Evolutionary conservation across 179 eudicot genomes (phyloP).

Genomic region (Spergularia azorica): DNA sequence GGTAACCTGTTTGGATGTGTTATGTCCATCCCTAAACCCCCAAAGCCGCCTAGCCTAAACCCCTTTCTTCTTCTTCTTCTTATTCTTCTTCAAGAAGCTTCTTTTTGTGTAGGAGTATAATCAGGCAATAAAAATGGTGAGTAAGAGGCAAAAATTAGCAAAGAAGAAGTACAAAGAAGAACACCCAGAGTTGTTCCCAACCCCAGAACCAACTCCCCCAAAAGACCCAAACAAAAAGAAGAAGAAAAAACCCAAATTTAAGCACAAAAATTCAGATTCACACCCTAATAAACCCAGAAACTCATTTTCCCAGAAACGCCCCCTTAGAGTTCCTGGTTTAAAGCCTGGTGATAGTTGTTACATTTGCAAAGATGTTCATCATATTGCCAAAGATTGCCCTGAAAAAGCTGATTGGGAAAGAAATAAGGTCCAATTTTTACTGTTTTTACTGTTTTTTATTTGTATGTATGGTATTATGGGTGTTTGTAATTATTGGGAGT

Average conservation of each 20-base stretch:
- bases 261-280: conserved; percentile 50
- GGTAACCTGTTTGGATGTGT: too few relatives aligned
- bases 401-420: conserved; percentile 73
- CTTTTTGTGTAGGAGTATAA: not conserved
- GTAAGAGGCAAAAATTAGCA: conserved; percentile 73
- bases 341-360: conserved; percentile 93
- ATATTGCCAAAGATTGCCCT: conserved; percentile 85
- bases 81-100: not conserved
- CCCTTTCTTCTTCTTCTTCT: not conserved
- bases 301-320: conserved; percentile 45
- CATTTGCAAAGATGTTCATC: conserved; percentile 74
- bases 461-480: not conserved
- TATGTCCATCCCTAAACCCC: conserved; percentile 4
- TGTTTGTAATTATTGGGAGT: not conserved
- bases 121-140: conserved; percentile 55
- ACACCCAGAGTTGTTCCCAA: conserved; percentile 70
- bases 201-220: conserved; percentile 67
- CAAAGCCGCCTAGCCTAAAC: not conserved
- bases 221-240: conserved; percentile 70
- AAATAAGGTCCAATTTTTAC: conserved; percentile 56
- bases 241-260: conserved; percentile 57
- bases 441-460: not conserved
- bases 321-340: conserved; percentile 85
- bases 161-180: conserved; percentile 54
- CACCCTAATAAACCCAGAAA: conserved; percentile 34